Percentiles rank a stretch among this genome's conserved stretches.
phyloP scores from a whole-genome alignment of 805 yeast genomes.

The Yamadazyma philogaea region DNA sequence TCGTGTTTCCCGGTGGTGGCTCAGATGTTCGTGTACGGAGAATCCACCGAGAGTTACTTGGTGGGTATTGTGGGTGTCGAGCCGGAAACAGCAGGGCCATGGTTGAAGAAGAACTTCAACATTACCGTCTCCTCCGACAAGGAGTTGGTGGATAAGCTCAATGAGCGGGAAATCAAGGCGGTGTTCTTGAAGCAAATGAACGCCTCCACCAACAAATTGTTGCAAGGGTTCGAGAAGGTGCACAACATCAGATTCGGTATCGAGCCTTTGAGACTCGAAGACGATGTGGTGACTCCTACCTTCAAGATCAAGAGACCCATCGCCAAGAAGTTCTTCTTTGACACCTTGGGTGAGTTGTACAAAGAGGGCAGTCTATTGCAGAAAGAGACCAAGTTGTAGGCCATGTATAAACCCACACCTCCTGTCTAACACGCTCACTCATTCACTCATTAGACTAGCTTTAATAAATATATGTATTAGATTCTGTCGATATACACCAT shows the following conservation, averaged over 20 bases:
- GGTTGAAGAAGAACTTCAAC: conserved; percentile 19
- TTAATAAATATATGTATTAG: too few relatives aligned
- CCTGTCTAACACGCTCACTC: too few relatives aligned
- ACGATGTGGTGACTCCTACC: conserved; percentile 68
- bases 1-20: conserved; percentile 47
- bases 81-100: conserved; percentile 26
- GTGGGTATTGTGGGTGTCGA: conserved; percentile 66
- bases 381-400: conserved; percentile 18
- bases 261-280: conserved; percentile 62
- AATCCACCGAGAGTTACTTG: conserved; percentile 51
- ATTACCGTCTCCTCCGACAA: conserved; percentile 17
- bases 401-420: background rate
- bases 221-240: conserved; percentile 64
- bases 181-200: conserved; percentile 39
- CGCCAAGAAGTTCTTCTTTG: conserved; percentile 25
- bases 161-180: conserved; percentile 32
- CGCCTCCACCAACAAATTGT: conserved; percentile 21
- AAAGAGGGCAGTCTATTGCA: conserved; percentile 29
- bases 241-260: conserved; percentile 51
- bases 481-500: background rate
- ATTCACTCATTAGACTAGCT: too few relatives aligned
- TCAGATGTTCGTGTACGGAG: conserved; percentile 64
- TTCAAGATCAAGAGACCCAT: conserved; percentile 45
- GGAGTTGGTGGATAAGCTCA: conserved; percentile 25
- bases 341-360: conserved; percentile 26